Percentiles rank a stretch among this genome's conserved stretches.
phyloP scores from a whole-genome alignment of 768 basidiomycete species.

The Lactarius evosmus region DNA sequence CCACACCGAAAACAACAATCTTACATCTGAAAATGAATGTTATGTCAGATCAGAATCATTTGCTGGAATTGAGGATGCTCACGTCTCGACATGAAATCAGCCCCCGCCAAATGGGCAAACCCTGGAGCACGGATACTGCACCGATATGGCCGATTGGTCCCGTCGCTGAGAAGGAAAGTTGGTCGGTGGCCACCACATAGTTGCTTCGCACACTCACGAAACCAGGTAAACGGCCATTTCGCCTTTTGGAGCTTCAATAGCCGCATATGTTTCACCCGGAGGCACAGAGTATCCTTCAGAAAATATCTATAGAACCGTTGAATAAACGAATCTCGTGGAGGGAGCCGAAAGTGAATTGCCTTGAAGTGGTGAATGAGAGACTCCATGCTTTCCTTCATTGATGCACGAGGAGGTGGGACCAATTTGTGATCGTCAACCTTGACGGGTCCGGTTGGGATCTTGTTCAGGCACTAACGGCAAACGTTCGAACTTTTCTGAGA shows the following conservation, averaged over 20 bases:
- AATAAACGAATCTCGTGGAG: slow-evolving; percentile 11
- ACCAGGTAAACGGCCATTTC: slow-evolving; percentile 99
- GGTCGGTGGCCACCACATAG: background rate
- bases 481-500: background rate
- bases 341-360: slow-evolving; percentile 37
- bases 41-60: slow-evolving; percentile 16
- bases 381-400: slow-evolving; percentile 99
- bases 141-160: slow-evolving; percentile 92
- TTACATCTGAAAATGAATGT: slow-evolving; percentile 37
- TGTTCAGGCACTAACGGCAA: slow-evolving; percentile 77
- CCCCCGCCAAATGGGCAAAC: slow-evolving; percentile 91
- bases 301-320: slow-evolving; percentile 59
- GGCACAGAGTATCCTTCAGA: slow-evolving; percentile 97
- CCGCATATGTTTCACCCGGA: slow-evolving; percentile 92
- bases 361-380: slow-evolving; percentile 98
- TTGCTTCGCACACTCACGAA: slow-evolving; percentile 52
- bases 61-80: slow-evolving; percentile 36
- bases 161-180: slow-evolving; percentile 56
- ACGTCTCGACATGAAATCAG: slow-evolving; percentile 99
- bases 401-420: slow-evolving; percentile 90
- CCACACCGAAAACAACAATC: slow-evolving; percentile 24
- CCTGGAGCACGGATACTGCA: slow-evolving; percentile 98
- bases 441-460: slow-evolving; percentile 88
- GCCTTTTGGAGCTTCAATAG: slow-evolving; percentile 98
- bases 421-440: slow-evolving; percentile 98